Conservation (phyloP, 2,329 filamentous ascomycete genomes). For the Trichophyton verrucosum region DNA sequence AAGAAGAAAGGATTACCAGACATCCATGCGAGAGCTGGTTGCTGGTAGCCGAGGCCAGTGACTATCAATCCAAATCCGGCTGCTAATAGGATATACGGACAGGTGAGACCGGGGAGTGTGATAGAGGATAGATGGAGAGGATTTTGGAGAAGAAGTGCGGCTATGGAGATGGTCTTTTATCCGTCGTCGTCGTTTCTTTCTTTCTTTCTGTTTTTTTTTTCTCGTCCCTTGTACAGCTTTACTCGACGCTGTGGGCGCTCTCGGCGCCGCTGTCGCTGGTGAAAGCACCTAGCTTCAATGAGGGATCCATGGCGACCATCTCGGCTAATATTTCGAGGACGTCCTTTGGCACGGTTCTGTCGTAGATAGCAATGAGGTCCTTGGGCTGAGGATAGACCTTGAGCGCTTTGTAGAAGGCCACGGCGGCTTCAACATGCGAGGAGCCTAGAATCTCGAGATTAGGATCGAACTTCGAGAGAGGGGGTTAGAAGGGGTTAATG, state of each 20-base stretch:
- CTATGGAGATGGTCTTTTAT: background rate
- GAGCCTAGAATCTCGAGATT: conserved; percentile 21
- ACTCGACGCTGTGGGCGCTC: conserved; percentile 25
- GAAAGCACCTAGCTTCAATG: conserved; percentile 48
- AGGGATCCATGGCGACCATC: conserved; percentile 89
- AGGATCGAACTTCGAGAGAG: background rate
- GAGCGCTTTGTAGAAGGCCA: conserved; percentile 95
- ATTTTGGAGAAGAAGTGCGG: background rate
- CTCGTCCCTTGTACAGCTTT: conserved; percentile 12
- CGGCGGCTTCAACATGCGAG: conserved; percentile 60
- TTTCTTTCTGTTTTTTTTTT: no score
- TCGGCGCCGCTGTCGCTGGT: conserved; percentile 23
- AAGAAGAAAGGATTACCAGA: background rate
- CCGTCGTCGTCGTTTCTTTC: background rate
- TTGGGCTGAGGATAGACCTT: conserved; percentile 94
- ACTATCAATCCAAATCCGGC: background rate
- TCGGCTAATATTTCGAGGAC: conserved; percentile 92
- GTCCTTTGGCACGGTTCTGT: conserved; percentile 96
- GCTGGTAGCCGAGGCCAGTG: background rate
- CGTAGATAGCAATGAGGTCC: conserved; percentile 92
- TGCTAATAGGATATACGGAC: background rate
- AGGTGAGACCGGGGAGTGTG: background rate
- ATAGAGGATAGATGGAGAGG: background rate
- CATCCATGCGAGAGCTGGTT: background rate
- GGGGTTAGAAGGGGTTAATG: background rate